These are phyloP conservation scores for Starmerella sirachaensis DNA, from an alignment of 805 yeast genomes.

Conservation along the genomic window DNA sequence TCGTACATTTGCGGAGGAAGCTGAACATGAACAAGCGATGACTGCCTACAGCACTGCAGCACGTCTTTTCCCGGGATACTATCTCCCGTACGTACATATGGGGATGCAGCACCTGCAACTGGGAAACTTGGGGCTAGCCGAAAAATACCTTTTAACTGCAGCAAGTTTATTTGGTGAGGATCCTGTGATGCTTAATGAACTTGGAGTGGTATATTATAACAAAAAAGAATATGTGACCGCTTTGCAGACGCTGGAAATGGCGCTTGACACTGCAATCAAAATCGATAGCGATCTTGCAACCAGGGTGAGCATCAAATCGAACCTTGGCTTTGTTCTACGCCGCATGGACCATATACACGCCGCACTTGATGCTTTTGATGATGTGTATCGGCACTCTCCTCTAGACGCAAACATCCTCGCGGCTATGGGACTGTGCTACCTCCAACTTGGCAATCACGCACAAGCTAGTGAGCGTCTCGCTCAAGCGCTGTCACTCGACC, in stretches of 20 bases:
- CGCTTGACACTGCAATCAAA: constrained; percentile 10
- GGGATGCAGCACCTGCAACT: constrained; percentile 95
- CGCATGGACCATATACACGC: constrained; percentile 45
- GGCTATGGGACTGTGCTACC: constrained; percentile 71
- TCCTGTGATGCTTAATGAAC: constrained; percentile 78
- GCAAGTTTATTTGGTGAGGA: constrained; percentile 70
- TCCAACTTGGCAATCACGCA: constrained; percentile 51
- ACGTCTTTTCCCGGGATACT: constrained; percentile 62
- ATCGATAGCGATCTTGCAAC: constrained; percentile 68
- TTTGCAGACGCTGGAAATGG: constrained; percentile 32
- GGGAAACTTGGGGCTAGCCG: constrained; percentile 70
- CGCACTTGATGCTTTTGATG: constrained; percentile 63
- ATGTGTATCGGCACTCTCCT: constrained; percentile 57
- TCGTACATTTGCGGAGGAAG: constrained; percentile 92
- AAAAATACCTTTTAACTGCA: constrained; percentile 70
- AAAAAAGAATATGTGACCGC: constrained; percentile 55
- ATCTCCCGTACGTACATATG: constrained; percentile 73
- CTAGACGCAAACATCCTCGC: constrained; percentile 66
- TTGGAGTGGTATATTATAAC: constrained; percentile 86
- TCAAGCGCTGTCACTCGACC: constrained; percentile 63
- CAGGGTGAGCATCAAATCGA: constrained; percentile 53
- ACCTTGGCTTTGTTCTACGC: constrained; percentile 20
- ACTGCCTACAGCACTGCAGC: constrained; percentile 96
- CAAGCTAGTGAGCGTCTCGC: constrained; percentile 70
- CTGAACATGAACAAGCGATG: constrained; percentile 98